These are phyloP conservation scores for Endoconidiophora polonica DNA, from an alignment of 2,329 filamentous ascomycete species.

Conservation along the genomic window DNA sequence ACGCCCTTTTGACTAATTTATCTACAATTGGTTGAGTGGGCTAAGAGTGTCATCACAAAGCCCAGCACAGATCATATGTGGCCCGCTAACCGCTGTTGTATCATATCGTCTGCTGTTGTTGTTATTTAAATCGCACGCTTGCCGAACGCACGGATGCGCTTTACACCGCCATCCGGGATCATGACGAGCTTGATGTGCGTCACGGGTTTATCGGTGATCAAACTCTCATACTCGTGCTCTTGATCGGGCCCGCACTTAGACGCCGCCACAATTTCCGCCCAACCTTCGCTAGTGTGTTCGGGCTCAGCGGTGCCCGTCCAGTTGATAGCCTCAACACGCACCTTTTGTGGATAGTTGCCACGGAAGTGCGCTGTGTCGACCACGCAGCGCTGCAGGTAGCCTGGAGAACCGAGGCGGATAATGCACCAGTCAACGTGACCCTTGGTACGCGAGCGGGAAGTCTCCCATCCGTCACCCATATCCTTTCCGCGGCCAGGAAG, in stretches of 20 bases:
- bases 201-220: slow-evolving; percentile 41
- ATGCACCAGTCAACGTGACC: slow-evolving; percentile 70
- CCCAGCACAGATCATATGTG: neutral
- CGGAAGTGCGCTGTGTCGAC: slow-evolving; percentile 72
- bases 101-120: neutral
- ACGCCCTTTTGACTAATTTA: too few species aligned
- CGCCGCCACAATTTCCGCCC: slow-evolving; percentile 48
- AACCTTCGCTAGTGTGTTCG: slow-evolving; percentile 37
- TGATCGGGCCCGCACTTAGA: slow-evolving; percentile 56
- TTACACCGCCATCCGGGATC: slow-evolving; percentile 85
- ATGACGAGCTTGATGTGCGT: slow-evolving; percentile 84
- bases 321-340: slow-evolving; percentile 47
- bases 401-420: slow-evolving; percentile 52
- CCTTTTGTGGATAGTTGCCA: slow-evolving; percentile 68
- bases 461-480: slow-evolving; percentile 86
- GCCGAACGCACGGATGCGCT: slow-evolving; percentile 54
- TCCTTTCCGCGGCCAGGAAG: slow-evolving; percentile 63
- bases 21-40: slow-evolving; percentile 17
- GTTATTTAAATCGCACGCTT: slow-evolving; percentile 17
- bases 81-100: neutral
- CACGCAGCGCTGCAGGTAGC: slow-evolving; percentile 47
- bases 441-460: slow-evolving; percentile 52
- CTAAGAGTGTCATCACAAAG: slow-evolving; percentile 3
- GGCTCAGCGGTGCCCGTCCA: slow-evolving; percentile 39
- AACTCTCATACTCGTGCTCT: slow-evolving; percentile 49